These are phyloP conservation scores for Beauveria bassiana DNA, from an alignment of 2,329 filamentous ascomycete genomes.

Conservation along the genomic window DNA sequence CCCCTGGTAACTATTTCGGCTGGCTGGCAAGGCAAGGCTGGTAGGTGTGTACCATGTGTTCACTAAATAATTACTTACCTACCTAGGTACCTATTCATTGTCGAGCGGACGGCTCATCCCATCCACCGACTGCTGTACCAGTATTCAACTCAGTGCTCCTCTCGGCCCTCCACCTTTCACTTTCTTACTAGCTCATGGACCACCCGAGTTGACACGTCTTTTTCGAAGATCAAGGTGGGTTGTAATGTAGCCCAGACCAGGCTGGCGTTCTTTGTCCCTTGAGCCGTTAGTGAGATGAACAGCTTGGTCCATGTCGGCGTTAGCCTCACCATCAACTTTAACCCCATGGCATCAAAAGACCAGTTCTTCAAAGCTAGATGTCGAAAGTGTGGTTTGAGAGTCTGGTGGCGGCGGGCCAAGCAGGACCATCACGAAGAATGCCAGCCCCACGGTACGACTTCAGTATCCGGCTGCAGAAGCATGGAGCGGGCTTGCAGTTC, in stretches of 20 bases:
- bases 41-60: not conserved
- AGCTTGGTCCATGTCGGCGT: not conserved
- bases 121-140: not conserved
- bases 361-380: not conserved
- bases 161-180: not conserved
- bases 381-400: not conserved
- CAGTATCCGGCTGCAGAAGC: not conserved
- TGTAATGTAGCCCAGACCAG: not conserved
- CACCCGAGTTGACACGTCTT: constrained; percentile 4
- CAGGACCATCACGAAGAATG: not conserved
- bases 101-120: not conserved
- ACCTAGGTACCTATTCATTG: no score
- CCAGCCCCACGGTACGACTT: not conserved
- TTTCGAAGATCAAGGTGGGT: not conserved
- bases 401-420: not conserved
- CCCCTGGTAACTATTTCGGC: no score
- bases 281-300: constrained; percentile 4
- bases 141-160: not conserved
- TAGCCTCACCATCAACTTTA: constrained; percentile 2
- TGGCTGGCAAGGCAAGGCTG: no score
- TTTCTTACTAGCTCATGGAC: not conserved
- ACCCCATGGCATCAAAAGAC: not conserved
- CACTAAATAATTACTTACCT: no score
- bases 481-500: not conserved
- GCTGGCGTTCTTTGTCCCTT: not conserved